phyloP scores from a whole-genome alignment of 306 rosid species.

The Luffa aegyptiaca region DNA sequence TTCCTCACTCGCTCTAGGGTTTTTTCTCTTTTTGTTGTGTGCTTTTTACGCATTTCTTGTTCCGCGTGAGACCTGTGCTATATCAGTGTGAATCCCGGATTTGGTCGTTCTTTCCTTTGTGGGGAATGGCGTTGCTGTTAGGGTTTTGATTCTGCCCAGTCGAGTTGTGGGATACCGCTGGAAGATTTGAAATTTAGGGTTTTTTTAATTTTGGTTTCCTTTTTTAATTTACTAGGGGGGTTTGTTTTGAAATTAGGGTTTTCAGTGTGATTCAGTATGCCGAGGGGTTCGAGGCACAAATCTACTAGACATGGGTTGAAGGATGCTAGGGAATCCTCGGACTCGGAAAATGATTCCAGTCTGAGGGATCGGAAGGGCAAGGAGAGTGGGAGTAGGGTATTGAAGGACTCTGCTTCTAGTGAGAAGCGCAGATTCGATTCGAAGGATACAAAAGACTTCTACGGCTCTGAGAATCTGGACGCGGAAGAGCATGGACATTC shows the following conservation, averaged over 20 bases:
- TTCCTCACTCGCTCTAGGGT: not conserved
- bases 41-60: not conserved
- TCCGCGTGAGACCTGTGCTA: not conserved
- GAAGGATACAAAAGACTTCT: conserved; percentile 46
- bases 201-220: not conserved
- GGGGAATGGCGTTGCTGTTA: not conserved
- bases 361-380: conserved; percentile 73
- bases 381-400: conserved; percentile 49
- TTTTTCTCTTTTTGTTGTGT: not conserved
- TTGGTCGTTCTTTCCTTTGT: not conserved
- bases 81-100: not conserved
- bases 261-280: conserved; percentile 44
- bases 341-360: conserved; percentile 71
- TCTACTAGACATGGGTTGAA: conserved; percentile 84
- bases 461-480: conserved; percentile 52
- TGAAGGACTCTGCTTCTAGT: conserved; percentile 41
- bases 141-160: not conserved
- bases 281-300: conserved; percentile 93
- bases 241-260: conserved; percentile 24
- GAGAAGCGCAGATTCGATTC: conserved; percentile 83
- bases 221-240: not conserved
- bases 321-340: conserved; percentile 75
- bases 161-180: not conserved
- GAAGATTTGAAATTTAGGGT: conserved; percentile 18
- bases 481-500: conserved; percentile 58